phyloP scores from a whole-genome alignment of 75 land plant genomes.

The Selaginella moellendorffii region DNA sequence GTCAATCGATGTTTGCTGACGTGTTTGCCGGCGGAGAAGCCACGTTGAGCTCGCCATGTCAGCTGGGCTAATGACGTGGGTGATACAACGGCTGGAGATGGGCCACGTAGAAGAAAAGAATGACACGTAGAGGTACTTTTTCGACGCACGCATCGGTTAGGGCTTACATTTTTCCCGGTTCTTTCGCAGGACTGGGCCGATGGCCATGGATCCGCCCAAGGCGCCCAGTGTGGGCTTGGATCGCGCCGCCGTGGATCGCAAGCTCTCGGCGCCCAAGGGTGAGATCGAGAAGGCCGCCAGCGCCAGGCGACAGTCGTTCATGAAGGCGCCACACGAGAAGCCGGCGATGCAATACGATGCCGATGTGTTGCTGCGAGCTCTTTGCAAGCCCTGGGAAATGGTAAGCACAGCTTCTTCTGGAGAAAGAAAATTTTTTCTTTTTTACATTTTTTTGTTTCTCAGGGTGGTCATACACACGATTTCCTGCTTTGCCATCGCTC shows the following conservation, averaged over 20 bases:
- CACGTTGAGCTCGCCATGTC: no score
- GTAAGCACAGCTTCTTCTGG: slow-evolving; percentile 6
- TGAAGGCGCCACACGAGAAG: slow-evolving; percentile 7
- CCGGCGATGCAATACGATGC: slow-evolving; percentile 3
- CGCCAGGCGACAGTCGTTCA: background rate
- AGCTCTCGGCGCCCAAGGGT: background rate
- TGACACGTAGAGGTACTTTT: no score
- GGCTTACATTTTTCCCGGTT: no score
- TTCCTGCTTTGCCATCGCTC: slow-evolving; percentile 13
- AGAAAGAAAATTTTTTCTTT: background rate
- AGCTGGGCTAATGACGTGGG: no score
- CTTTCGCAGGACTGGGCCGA: no score
- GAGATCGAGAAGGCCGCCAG: background rate
- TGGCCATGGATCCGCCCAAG: no score
- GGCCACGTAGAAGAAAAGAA: no score
- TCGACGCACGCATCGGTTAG: no score
- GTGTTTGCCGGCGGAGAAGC: no score
- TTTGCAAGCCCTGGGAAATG: slow-evolving; percentile 18
- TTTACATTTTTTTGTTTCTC: background rate
- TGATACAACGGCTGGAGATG: no score
- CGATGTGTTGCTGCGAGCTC: slow-evolving; percentile 8
- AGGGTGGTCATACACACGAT: slow-evolving; percentile 20
- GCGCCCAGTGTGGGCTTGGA: no score
- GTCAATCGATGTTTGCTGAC: no score
- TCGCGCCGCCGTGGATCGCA: background rate